A percentile compares a stretch with the other conserved stretches of the same genome.
Evolutionary conservation across 139 green algal genomes (phyloP).

Genomic region (Chlorella sp.): DNA sequence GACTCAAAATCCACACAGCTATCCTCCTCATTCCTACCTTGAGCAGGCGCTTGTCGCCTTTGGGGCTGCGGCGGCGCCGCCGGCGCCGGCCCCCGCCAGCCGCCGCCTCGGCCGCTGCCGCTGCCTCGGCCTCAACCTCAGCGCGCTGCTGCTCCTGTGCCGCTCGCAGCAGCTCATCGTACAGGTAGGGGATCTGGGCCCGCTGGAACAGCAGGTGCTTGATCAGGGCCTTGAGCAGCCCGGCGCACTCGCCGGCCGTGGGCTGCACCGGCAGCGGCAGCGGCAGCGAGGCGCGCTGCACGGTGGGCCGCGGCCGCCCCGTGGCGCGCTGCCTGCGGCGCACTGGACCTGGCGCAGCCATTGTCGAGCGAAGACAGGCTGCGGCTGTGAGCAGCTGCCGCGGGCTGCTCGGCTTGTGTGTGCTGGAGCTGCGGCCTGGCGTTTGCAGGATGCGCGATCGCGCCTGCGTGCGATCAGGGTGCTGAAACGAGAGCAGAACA

Average conservation of each 20-base stretch:
- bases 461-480: no score
- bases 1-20: no score
- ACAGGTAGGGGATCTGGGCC: conserved; percentile 34
- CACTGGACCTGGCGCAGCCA: background rate
- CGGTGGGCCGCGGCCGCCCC: background rate
- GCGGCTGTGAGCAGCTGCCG: background rate
- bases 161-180: conserved; percentile 28
- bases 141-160: background rate
- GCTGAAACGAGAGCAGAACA: no score
- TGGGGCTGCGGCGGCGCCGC: conserved; percentile 1
- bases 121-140: background rate
- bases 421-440: no score
- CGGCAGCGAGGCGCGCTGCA: conserved; percentile 1
- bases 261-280: conserved; percentile 10
- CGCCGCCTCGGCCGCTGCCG: background rate
- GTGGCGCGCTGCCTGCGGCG: background rate
- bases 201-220: conserved; percentile 45
- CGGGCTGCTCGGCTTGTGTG: no score
- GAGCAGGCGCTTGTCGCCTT: background rate
- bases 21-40: background rate
- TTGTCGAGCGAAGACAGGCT: background rate
- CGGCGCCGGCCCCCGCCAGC: background rate
- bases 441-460: no score
- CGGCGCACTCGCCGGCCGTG: background rate
- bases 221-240: background rate